Base-by-base conservation (phyloP, 495 filamentous ascomycete species). In the Physcia stellaris region DNA sequence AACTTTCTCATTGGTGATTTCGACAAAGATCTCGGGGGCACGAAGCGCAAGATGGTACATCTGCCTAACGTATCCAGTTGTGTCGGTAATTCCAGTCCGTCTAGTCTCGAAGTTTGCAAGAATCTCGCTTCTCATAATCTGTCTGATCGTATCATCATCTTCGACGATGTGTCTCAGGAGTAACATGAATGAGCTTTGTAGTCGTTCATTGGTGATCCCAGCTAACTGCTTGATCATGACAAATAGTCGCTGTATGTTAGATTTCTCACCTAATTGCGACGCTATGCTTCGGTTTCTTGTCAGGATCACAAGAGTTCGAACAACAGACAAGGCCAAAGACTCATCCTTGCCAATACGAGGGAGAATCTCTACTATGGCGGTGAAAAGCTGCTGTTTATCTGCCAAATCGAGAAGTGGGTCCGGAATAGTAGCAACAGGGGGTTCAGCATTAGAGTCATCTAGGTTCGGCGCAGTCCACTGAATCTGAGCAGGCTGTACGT, bases 111-210 rank as follows among this genome's bases (percentile, higher is more conserved):
- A 80, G 51, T 69, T 78, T 15, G 75, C 57, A 39, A 78, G 72
- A 49, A 99, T 94, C 49, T 96, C 90, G 26, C 79, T 80, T 38
- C 80, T 69, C 85, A 99, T 95, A 50, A 95, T 77, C 49, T 94
- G 83, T 35, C 83, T 84, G 26, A 95, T 68, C 0, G 79, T 88
- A 33, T 85, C 75, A 37, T 90, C 86, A 49, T 99, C 92, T 59
- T 99, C 90, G 27, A 95, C 71, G 12, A 96, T 80, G 52, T 99
- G 90, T 17, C 92, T 76, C 33, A 99, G 63, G 32, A 96, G 77
- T 17, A 92, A 61, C 73, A 96, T 80, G 39, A 96, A 77, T 6
- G 78, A 71, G 46, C 79, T 78, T 49, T 81, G 83, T 4, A 96
- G 67, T 35, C 78, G 77, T 17, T 79, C 66, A 39, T 81, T 81